Evolutionary conservation across 139 green algal species (phyloP).

Genomic region (Zygnema circumcarinatum): DNA sequence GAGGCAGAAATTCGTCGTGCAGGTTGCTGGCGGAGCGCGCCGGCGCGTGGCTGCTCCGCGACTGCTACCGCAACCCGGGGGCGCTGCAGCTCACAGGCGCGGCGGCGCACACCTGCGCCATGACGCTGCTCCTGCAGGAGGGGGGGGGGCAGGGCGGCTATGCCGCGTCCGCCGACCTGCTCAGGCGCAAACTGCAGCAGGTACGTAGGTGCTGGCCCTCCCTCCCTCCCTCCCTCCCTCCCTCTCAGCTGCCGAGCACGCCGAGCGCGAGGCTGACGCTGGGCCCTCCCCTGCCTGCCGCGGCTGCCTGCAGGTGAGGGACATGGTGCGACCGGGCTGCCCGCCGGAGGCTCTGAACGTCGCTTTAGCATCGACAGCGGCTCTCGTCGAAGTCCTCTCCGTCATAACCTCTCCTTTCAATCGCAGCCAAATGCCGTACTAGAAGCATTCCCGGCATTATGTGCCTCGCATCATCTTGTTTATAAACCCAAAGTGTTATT

Average conservation of each 20-base stretch:
- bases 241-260: background rate
- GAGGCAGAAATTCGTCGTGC: slow-evolving; percentile 13
- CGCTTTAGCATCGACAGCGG: background rate
- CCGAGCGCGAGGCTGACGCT: background rate
- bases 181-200: background rate
- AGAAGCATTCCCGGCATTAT: too few relatives aligned
- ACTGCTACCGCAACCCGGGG: slow-evolving; percentile 67
- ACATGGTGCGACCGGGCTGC: slow-evolving; percentile 21
- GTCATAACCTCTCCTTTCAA: slow-evolving; percentile 8
- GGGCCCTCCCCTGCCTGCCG: background rate
- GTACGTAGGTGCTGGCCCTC: too few relatives aligned
- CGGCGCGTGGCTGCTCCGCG: slow-evolving; percentile 59
- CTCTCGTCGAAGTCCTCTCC: slow-evolving; percentile 21
- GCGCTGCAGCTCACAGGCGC: slow-evolving; percentile 69
- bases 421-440: slow-evolving; percentile 9
- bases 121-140: slow-evolving; percentile 69
- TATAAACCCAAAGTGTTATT: too few relatives aligned
- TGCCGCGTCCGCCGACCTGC: background rate
- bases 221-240: background rate
- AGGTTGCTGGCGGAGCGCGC: background rate
- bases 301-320: slow-evolving; percentile 28
- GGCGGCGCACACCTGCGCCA: slow-evolving; percentile 43
- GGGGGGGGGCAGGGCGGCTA: background rate
- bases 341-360: slow-evolving; percentile 14
- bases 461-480: too few relatives aligned